These are phyloP conservation scores for Turnera subulata DNA, from an alignment of 345 rosid species.

Conservation along the genomic window DNA sequence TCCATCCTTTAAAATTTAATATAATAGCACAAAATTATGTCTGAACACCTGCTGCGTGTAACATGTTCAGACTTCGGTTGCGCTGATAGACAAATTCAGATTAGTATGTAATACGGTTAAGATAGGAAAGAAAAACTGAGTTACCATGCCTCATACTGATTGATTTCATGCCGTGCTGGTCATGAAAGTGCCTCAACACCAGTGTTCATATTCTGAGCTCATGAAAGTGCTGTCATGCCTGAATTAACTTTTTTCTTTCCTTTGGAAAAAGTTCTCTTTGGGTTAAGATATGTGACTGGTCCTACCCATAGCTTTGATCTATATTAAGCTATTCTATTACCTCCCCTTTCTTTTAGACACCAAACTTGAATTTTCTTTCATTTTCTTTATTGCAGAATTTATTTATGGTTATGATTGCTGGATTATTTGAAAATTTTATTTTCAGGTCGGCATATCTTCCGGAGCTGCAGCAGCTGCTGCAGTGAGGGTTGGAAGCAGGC, in stretches of 20 bases:
- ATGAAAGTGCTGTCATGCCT: background rate
- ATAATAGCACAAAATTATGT: too few relatives aligned
- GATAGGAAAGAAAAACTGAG: too few relatives aligned
- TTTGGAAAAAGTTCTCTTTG: too few relatives aligned
- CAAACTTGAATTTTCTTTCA: background rate
- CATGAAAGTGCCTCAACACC: too few relatives aligned
- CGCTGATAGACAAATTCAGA: too few relatives aligned
- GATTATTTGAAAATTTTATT: background rate
- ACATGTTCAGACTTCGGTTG: too few relatives aligned
- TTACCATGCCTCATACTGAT: too few relatives aligned
- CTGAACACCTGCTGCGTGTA: too few relatives aligned
- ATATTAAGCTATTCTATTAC: background rate
- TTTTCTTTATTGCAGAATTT: background rate
- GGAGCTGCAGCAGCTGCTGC: constrained; percentile 98
- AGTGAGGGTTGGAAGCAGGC: constrained; percentile 77
- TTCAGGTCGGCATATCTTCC: constrained; percentile 97
- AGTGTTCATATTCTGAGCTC: too few relatives aligned
- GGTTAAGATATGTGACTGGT: background rate
- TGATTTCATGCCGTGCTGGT: too few relatives aligned
- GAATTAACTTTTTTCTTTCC: background rate
- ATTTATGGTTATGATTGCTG: background rate
- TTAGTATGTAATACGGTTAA: too few relatives aligned
- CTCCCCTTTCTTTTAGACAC: background rate
- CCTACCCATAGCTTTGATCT: background rate
- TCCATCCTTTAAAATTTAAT: too few relatives aligned